phyloP scores from a whole-genome alignment of 1,139 yeast genomes.

The Candida anutae region DNA sequence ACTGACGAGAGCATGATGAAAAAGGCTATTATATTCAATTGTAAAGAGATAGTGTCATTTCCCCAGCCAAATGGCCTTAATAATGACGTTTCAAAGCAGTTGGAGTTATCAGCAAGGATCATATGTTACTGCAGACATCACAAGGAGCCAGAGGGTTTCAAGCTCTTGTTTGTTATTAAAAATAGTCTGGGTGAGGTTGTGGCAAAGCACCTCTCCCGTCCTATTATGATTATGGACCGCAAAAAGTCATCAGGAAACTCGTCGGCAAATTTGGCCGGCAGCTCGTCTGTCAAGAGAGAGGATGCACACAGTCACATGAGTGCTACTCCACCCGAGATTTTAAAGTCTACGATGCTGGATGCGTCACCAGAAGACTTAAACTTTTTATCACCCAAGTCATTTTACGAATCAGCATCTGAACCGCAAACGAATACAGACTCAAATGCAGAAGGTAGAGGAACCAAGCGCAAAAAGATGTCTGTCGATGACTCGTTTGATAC shows the following conservation, averaged over 20 bases:
- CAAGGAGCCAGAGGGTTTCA: slow-evolving; percentile 74
- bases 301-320: slow-evolving; percentile 2
- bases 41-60: slow-evolving; percentile 76
- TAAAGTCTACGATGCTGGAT: neutral
- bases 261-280: neutral
- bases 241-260: slow-evolving; percentile 47
- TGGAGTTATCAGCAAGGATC: slow-evolving; percentile 78
- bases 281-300: slow-evolving; percentile 3
- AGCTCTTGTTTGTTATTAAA: slow-evolving; percentile 60
- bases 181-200: slow-evolving; percentile 53
- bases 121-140: slow-evolving; percentile 97
- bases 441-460: slow-evolving; percentile 20
- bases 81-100: slow-evolving; percentile 28
- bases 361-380: slow-evolving; percentile 10
- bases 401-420: slow-evolving; percentile 63
- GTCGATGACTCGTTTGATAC: slow-evolving; percentile 36
- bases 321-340: slow-evolving; percentile 1
- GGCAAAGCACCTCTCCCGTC: slow-evolving; percentile 64
- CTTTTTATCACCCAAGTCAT: slow-evolving; percentile 53
- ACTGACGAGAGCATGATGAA: slow-evolving; percentile 71
- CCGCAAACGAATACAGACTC: slow-evolving; percentile 38
- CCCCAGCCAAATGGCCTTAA: slow-evolving; percentile 51
- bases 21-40: slow-evolving; percentile 82
- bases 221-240: slow-evolving; percentile 89
- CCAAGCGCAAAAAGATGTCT: slow-evolving; percentile 37